A percentile compares a stretch with the other conserved stretches of the same genome.
Evolutionary conservation across 441 rosid species (phyloP).

Genomic region (Brassica balearica): DNA sequence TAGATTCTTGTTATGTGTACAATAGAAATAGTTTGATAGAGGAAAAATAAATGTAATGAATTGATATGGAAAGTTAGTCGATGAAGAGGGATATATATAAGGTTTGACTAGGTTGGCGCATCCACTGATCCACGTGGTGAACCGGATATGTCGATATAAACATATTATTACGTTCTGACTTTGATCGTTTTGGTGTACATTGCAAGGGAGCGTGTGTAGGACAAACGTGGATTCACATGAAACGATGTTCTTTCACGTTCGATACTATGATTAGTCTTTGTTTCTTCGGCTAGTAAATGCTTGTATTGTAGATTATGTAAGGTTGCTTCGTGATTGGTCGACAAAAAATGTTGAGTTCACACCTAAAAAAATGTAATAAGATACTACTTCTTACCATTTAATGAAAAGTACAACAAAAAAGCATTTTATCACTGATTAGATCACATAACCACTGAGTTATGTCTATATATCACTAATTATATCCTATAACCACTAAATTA

Average conservation of each 20-base stretch:
- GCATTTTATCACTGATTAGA: too few relatives aligned
- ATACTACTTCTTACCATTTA: too few relatives aligned
- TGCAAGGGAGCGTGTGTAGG: constrained; percentile 40
- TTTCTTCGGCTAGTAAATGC: not conserved
- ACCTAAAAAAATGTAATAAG: not conserved
- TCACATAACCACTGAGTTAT: too few relatives aligned
- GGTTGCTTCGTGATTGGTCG: not conserved
- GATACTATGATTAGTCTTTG: constrained; percentile 6
- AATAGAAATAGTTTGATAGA: not conserved
- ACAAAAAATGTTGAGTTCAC: constrained; percentile 13
- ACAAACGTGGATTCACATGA: constrained; percentile 44
- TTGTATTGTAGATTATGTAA: not conserved
- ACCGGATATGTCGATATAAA: constrained; percentile 13
- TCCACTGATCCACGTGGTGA: too few relatives aligned
- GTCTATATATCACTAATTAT: too few relatives aligned
- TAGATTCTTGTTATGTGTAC: too few relatives aligned
- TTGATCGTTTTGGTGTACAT: constrained; percentile 30
- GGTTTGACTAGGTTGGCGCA: constrained; percentile 23
- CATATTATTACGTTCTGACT: constrained; percentile 33
- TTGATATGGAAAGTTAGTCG: constrained; percentile 4
- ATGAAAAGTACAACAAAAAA: too few relatives aligned
- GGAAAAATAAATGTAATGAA: not conserved
- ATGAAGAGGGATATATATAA: constrained; percentile 23
- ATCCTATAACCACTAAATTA: too few relatives aligned
- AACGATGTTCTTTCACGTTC: constrained; percentile 36